Evolutionary conservation across 2,329 filamentous ascomycete species (phyloP), one percentile per base, ranked within the genome.

Genomic region (Cercospora sojina): DNA sequence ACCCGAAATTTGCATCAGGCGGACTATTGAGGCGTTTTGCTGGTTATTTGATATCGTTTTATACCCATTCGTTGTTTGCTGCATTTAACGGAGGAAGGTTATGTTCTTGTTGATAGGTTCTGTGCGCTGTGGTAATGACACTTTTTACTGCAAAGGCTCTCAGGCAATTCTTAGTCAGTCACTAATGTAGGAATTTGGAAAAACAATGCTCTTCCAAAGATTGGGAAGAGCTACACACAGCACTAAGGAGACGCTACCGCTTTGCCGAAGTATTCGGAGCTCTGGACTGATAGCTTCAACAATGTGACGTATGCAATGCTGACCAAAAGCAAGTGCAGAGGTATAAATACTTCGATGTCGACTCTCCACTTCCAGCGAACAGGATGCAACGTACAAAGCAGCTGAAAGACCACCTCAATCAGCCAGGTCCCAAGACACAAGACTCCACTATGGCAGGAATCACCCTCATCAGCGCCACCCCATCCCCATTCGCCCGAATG

Each of bases 1-100:
- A 81, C 80, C 4, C 79, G 76, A 64, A 78, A 81, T 64, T 75
- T 80, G 60, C 71, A 76, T 61, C 73, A 76, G 65, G 65, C 65
- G 20, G 69, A 67, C 31, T 67, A 62, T 56, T 67, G 32, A 57
- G n/a, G 13, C 10, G 18, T 32, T 35, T 35, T 35, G n/a, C 29
- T 57, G 16, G 3, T 35, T 12, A n/a, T 31, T 23, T 35, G 53
- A 35, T 35, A 32, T 31, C 31, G 27, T 35, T 57, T 27, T n/a
- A 57, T 57, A 57, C 53, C 53, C 53, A 57, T 57, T 57, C 53
- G 47, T 25, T 53, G 13, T 53, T 53, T 7, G 20, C 47, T 53
- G 47, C 47, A 53, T 53, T 27, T 27, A 5, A 25, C 5, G 47
- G 23, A 27, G 23, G 12, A n/a, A 27, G 16, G 35, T 41, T 8